Base-by-base conservation (phyloP, 2,329 filamentous ascomycete species). In the Penicillium sp. region DNA sequence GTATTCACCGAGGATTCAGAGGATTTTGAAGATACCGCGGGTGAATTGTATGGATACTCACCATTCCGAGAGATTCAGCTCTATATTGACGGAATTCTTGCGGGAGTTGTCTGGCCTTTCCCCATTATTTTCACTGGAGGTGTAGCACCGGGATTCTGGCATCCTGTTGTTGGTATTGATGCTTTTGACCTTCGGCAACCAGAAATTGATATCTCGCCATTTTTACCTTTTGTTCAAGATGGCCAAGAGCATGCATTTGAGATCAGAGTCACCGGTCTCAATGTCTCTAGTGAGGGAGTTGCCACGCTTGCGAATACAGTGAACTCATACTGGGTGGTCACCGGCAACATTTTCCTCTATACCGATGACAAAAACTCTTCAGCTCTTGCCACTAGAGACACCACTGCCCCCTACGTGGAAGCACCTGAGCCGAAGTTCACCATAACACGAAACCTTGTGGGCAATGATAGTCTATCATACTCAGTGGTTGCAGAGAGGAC, bases 71-170 rank as follows among this genome's bases (percentile, higher is more conserved):
- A 96, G 75, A 81, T 95, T 1, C 90, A 93, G 65, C 77, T 95
- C 1, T 78, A 84, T 44, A 90, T 96, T 52, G 91, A 96, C 67
- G 89, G 84, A 1, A 75, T 82, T 19, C 74, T 93, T 23, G 89
- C 89, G 1, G 91, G 91, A 2, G 85, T 92, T 1, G 83, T 86
- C 31, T 95, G 89, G 90, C 92, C 91, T 1, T 93, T 90, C 66
- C 90, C 91, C 0, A 82, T 92, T 19, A 88, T 96, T 49, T 93
- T 93, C 66, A 93, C 91, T 0, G 91, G 92, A 3, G 91, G 91
- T 1, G 81, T 96, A 6, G 87, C 89, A 1, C 90, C 90, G 4
- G 85, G 86, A 1, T 81, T 95, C 39, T 92, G 92, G 83, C 81
- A 90, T 7, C 91, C 91, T 0, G 82, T 95, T 53, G 91, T 90